These are phyloP conservation scores for Aureobasidium subglaciale DNA, from an alignment of 2,329 filamentous ascomycete genomes.

Conservation along the genomic window DNA sequence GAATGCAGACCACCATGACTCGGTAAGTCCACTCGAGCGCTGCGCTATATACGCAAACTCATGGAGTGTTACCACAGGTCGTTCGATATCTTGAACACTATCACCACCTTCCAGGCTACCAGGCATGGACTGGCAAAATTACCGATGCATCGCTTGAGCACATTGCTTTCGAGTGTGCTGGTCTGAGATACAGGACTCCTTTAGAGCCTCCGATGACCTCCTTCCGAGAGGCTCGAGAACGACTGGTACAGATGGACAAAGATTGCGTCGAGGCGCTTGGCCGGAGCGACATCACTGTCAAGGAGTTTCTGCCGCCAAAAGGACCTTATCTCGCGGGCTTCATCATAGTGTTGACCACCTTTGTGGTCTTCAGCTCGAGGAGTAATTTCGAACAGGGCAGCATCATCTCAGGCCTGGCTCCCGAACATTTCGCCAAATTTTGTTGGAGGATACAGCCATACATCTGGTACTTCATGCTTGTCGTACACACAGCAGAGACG, in stretches of 20 bases:
- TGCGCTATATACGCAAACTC: background rate
- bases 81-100: slow-evolving; percentile 71
- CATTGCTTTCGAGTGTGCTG: slow-evolving; percentile 54
- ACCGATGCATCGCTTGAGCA: slow-evolving; percentile 56
- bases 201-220: slow-evolving; percentile 64
- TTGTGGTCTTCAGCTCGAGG: slow-evolving; percentile 44
- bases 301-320: slow-evolving; percentile 44
- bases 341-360: slow-evolving; percentile 47
- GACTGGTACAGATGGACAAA: slow-evolving; percentile 66
- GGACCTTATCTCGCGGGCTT: slow-evolving; percentile 51
- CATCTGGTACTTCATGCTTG: slow-evolving; percentile 53
- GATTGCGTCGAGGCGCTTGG: slow-evolving; percentile 54
- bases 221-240: slow-evolving; percentile 59
- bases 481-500: slow-evolving; percentile 61
- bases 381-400: slow-evolving; percentile 46
- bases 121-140: slow-evolving; percentile 54
- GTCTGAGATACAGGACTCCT: slow-evolving; percentile 48
- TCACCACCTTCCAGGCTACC: slow-evolving; percentile 48
- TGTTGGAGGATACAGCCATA: slow-evolving; percentile 53
- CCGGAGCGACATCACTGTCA: slow-evolving; percentile 50
- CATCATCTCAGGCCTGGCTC: slow-evolving; percentile 42
- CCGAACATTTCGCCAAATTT: slow-evolving; percentile 51
- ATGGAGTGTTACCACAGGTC: slow-evolving; percentile 36
- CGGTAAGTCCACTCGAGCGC: slow-evolving; percentile 35
- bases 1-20: slow-evolving; percentile 73